Conservation (phyloP, 2,329 filamentous ascomycete genomes). For the Alternaria ethzedia region DNA sequence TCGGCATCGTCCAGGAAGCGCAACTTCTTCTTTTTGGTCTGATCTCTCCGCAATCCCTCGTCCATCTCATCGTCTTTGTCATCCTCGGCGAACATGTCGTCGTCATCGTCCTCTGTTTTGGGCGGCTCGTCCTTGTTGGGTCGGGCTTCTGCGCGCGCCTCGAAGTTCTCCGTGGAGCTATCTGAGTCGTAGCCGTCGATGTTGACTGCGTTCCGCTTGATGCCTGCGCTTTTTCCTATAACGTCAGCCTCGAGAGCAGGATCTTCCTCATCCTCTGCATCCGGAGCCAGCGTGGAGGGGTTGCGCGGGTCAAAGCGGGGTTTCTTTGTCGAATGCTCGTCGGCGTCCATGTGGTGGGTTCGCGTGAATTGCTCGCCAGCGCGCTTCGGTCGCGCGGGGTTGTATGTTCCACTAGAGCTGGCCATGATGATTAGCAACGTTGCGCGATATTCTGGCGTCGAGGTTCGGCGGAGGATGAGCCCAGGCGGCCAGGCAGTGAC, state of each 20-base stretch:
- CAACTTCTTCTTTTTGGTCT: constrained; percentile 68
- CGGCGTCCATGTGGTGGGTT: constrained; percentile 68
- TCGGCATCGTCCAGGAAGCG: constrained; percentile 66
- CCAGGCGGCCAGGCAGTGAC: constrained; percentile 15
- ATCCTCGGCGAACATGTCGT: constrained; percentile 85
- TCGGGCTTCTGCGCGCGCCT: constrained; percentile 70
- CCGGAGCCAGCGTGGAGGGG: constrained; percentile 86
- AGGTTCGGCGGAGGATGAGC: not conserved
- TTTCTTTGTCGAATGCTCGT: constrained; percentile 69
- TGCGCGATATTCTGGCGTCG: not conserved
- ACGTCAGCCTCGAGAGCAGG: constrained; percentile 88
- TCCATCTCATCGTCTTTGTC: constrained; percentile 63
- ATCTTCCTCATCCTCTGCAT: constrained; percentile 76
- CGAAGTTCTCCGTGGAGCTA: constrained; percentile 87
- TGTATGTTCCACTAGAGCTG: constrained; percentile 35
- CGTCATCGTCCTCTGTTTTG: constrained; percentile 60
- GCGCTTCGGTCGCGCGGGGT: constrained; percentile 78
- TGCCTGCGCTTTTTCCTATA: constrained; percentile 75
- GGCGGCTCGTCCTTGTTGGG: constrained; percentile 51
- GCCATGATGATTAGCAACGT: constrained; percentile 25
- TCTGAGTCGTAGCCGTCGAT: constrained; percentile 97
- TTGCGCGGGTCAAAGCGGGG: constrained; percentile 94
- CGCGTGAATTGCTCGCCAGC: constrained; percentile 81
- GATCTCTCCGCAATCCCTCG: constrained; percentile 57
- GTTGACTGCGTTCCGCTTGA: constrained; percentile 93